Evolutionary conservation across 1,284 basidiomycete genomes (phyloP).

Genomic region (Irpex rosettiformis): DNA sequence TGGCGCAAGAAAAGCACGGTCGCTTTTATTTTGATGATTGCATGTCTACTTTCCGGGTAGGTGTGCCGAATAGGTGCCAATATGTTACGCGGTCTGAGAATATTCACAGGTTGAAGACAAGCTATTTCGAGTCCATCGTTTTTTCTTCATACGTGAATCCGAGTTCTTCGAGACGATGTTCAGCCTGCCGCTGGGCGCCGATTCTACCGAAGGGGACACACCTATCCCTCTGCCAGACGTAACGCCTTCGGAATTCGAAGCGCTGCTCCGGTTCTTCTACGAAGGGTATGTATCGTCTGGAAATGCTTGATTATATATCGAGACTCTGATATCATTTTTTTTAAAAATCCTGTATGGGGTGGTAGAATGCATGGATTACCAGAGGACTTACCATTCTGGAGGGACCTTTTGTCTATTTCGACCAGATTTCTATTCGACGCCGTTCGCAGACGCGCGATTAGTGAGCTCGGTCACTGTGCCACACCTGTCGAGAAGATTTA

Average conservation of each 20-base stretch:
- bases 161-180: not conserved
- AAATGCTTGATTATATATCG: not conserved
- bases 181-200: not conserved
- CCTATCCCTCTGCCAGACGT: not conserved
- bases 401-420: slow-evolving; percentile 35
- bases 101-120: not conserved
- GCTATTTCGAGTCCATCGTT: not conserved
- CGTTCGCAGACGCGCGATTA: slow-evolving; percentile 30
- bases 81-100: too few relatives aligned
- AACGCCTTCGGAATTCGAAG: not conserved
- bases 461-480: slow-evolving; percentile 15
- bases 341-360: too few relatives aligned
- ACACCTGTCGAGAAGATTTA: slow-evolving; percentile 32
- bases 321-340: too few relatives aligned
- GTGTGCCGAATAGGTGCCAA: too few relatives aligned
- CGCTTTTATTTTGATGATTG: not conserved
- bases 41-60: not conserved
- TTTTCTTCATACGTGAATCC: not conserved
- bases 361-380: slow-evolving; percentile 8
- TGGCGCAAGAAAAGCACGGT: not conserved
- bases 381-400: slow-evolving; percentile 25
- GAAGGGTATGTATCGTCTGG: not conserved
- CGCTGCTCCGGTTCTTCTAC: not conserved
- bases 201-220: not conserved
- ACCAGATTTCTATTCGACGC: slow-evolving; percentile 29